Evolutionary conservation across 2,329 filamentous ascomycete genomes (phyloP).

Genomic region (Neopestalotiopsis sp.): DNA sequence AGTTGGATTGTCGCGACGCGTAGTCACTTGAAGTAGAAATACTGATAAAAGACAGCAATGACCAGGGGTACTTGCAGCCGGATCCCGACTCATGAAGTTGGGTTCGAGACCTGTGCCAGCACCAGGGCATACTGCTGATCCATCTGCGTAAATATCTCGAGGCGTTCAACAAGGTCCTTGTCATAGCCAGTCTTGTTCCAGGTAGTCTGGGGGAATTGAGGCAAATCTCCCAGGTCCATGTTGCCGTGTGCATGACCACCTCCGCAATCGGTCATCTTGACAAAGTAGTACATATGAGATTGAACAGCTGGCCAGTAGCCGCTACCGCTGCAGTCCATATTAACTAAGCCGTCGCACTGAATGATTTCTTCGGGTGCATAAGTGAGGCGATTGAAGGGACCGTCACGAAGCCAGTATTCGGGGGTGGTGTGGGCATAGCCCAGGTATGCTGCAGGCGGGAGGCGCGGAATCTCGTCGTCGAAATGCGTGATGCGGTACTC

Average conservation of each 20-base stretch:
- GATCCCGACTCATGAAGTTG: background rate
- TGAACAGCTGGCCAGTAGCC: background rate
- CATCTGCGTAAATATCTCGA: background rate
- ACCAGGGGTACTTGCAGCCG: background rate
- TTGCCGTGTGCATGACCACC: background rate
- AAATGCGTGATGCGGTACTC: constrained; percentile 4
- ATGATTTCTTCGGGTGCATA: background rate
- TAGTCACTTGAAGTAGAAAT: background rate
- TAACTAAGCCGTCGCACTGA: background rate
- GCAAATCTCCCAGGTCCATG: background rate
- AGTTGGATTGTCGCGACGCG: background rate
- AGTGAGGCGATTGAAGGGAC: background rate
- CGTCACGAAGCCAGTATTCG: background rate
- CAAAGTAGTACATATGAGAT: background rate
- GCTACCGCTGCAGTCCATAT: background rate
- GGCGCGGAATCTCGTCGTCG: background rate
- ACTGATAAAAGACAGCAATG: background rate
- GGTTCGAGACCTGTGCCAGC: background rate
- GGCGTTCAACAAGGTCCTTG: background rate
- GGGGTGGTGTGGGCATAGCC: background rate
- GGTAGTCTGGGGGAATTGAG: background rate
- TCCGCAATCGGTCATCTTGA: background rate
- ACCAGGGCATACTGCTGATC: background rate
- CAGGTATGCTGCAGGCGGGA: background rate
- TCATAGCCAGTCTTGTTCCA: background rate